Conservation (phyloP, 2,329 filamentous ascomycete genomes). For the Fusarium sororula region DNA sequence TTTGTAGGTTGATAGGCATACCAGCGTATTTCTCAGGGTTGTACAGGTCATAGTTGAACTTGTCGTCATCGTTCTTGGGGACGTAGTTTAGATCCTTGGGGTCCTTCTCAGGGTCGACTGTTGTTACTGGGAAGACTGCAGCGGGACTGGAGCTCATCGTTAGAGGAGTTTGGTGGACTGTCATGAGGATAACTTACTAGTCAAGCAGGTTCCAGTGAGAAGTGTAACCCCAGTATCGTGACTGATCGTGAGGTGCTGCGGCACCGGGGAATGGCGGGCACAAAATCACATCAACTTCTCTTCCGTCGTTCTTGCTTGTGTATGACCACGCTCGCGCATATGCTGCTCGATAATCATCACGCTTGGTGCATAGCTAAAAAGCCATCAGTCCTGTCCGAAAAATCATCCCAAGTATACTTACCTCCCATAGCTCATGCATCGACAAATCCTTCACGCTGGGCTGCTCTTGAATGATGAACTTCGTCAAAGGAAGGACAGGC, state of each 20-base stretch:
- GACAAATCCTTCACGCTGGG: conserved; percentile 54
- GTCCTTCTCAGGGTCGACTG: conserved; percentile 41
- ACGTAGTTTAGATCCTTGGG: conserved; percentile 35
- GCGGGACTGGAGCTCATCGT: conserved; percentile 50
- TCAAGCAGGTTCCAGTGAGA: conserved; percentile 75
- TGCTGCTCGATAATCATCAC: conserved; percentile 51
- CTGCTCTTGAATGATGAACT: conserved; percentile 66
- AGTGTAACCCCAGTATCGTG: conserved; percentile 70
- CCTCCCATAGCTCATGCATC: conserved; percentile 53
- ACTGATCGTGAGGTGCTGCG: conserved; percentile 53
- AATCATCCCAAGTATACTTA: not conserved
- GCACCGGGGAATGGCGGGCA: conserved; percentile 67
- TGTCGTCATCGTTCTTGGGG: conserved; percentile 43
- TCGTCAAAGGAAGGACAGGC: conserved; percentile 65
- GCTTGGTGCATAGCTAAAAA: conserved; percentile 44
- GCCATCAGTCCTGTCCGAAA: fast-evolving
- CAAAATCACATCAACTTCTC: conserved; percentile 67
- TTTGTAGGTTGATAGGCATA: conserved; percentile 42
- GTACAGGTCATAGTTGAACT: conserved; percentile 44
- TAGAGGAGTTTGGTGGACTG: not conserved
- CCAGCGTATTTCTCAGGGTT: conserved; percentile 37
- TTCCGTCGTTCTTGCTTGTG: conserved; percentile 41
- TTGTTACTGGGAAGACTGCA: conserved; percentile 65
- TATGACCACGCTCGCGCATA: conserved; percentile 52
- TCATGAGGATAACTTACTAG: conserved; percentile 48